Evolutionary conservation across 1,284 basidiomycete genomes (phyloP).

Genomic region (Phylloboletellus chloephorus): DNA sequence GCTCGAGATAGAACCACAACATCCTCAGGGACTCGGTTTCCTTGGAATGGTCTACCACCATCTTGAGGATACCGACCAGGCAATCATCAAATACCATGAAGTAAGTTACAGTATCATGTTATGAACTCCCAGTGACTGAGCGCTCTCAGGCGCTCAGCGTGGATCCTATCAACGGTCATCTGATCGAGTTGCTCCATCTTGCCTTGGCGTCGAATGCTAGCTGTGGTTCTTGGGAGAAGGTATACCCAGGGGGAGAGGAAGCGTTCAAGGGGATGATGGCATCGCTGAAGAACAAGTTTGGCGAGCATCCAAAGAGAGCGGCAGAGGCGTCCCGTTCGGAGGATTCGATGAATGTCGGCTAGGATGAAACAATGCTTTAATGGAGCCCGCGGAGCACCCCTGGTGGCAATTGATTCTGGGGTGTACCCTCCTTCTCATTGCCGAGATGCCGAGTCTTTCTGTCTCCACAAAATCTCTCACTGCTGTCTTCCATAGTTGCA

Average conservation of each 20-base stretch:
- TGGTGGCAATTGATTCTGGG: conserved; percentile 30
- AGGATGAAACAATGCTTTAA: conserved; percentile 25
- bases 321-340: conserved; percentile 20
- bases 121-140: conserved; percentile 12
- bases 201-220: conserved; percentile 60
- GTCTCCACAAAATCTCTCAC: conserved; percentile 36
- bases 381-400: conserved; percentile 16
- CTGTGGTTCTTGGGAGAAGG: conserved; percentile 28
- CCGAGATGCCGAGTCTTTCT: conserved; percentile 32
- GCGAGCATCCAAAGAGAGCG: conserved; percentile 24
- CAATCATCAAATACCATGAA: conserved; percentile 87
- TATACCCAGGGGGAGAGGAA: conserved; percentile 33
- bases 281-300: conserved; percentile 33
- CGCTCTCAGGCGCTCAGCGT: conserved; percentile 69
- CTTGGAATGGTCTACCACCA: conserved; percentile 82
- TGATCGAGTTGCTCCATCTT: conserved; percentile 80
- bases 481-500: conserved; percentile 27
- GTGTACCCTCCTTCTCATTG: conserved; percentile 23
- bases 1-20: conserved; percentile 75
- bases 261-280: conserved; percentile 34
- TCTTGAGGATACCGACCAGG: conserved; percentile 63
- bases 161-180: conserved; percentile 80
- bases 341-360: conserved; percentile 32
- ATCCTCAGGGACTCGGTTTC: conserved; percentile 73
- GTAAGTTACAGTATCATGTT: conserved; percentile 37